Evolutionary conservation across 495 filamentous ascomycete species (phyloP).

Genomic region (Tricharina praecox): DNA sequence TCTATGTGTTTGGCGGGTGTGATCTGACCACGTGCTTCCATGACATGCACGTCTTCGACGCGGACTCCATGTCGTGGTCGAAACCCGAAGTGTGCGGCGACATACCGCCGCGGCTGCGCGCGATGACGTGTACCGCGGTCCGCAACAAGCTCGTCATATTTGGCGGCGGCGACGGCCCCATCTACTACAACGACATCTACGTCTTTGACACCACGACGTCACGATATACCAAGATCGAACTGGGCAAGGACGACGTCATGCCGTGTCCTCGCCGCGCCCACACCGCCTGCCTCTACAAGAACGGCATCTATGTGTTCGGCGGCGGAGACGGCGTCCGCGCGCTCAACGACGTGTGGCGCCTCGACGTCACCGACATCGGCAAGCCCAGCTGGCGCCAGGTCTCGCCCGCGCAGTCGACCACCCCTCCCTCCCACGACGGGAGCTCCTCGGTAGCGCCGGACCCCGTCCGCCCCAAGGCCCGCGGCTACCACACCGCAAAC

Average conservation of each 20-base stretch:
- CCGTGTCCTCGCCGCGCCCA: slow-evolving; percentile 44
- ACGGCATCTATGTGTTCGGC: slow-evolving; percentile 50
- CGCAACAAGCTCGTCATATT: slow-evolving; percentile 50
- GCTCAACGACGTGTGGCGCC: slow-evolving; percentile 49
- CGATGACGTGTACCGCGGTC: slow-evolving; percentile 50
- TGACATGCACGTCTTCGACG: slow-evolving; percentile 47
- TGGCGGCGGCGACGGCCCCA: slow-evolving; percentile 47
- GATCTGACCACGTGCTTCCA: slow-evolving; percentile 47
- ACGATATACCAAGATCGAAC: slow-evolving; percentile 40
- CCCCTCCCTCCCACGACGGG: too few relatives aligned
- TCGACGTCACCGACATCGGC: slow-evolving; percentile 43
- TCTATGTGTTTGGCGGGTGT: slow-evolving; percentile 52
- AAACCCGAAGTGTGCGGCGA: slow-evolving; percentile 42
- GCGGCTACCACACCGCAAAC: slow-evolving; percentile 52
- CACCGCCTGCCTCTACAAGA: slow-evolving; percentile 48
- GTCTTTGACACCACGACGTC: slow-evolving; percentile 49
- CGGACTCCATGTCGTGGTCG: slow-evolving; percentile 48
- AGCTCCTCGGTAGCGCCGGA: slow-evolving; percentile 5
- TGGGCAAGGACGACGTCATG: slow-evolving; percentile 32
- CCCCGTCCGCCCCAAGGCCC: slow-evolving; percentile 35
- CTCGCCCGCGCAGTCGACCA: slow-evolving; percentile 24
- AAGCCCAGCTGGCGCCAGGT: slow-evolving; percentile 49
- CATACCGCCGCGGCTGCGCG: slow-evolving; percentile 42
- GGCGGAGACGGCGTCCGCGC: slow-evolving; percentile 48
- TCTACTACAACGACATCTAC: slow-evolving; percentile 54